These are phyloP conservation scores for Sphagnum tenellum DNA, from an alignment of 225 moss, liverwort and hornwort genomes.

Conservation along the genomic window DNA sequence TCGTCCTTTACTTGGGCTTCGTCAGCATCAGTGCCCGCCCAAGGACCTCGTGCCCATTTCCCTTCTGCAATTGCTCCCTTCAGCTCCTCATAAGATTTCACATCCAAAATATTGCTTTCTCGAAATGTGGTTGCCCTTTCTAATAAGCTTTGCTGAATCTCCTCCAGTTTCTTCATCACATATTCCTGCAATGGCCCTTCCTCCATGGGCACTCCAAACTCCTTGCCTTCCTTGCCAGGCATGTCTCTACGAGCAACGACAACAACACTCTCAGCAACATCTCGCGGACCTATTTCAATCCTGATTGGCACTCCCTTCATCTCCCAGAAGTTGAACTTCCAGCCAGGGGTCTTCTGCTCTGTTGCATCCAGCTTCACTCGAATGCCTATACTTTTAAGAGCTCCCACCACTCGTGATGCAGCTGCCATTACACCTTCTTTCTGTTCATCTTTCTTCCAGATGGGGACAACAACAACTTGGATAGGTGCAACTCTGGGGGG, in stretches of 20 bases:
- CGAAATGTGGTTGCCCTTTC: slow-evolving; percentile 67
- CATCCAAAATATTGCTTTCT: slow-evolving; percentile 77
- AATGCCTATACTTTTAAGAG: slow-evolving; percentile 34
- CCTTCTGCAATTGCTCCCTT: slow-evolving; percentile 43
- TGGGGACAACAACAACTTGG: slow-evolving; percentile 80
- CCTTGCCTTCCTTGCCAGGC: slow-evolving; percentile 75
- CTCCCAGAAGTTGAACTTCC: slow-evolving; percentile 98
- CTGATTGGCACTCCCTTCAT: slow-evolving; percentile 96
- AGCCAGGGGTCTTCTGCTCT: slow-evolving; percentile 85
- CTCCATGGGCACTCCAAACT: slow-evolving; percentile 64
- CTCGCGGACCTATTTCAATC: slow-evolving; percentile 80
- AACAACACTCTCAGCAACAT: slow-evolving; percentile 59
- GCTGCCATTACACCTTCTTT: slow-evolving; percentile 52
- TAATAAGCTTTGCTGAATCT: slow-evolving; percentile 65
- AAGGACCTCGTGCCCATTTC: slow-evolving; percentile 87
- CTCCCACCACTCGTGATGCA: slow-evolving; percentile 31
- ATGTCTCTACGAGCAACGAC: slow-evolving; percentile 82
- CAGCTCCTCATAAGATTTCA: slow-evolving; percentile 59
- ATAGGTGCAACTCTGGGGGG: slow-evolving; percentile 85
- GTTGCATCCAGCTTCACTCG: slow-evolving; percentile 75
- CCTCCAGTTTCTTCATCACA: slow-evolving; percentile 37
- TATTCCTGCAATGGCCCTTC: slow-evolving; percentile 31
- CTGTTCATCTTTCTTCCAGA: slow-evolving; percentile 76
- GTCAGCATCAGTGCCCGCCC: slow-evolving; percentile 72
- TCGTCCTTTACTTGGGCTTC: slow-evolving; percentile 78